A percentile compares a stretch with the other conserved stretches of the same genome.
Evolutionary conservation across 2,329 filamentous ascomycete genomes (phyloP).

Genomic region (Penicillium sp.): DNA sequence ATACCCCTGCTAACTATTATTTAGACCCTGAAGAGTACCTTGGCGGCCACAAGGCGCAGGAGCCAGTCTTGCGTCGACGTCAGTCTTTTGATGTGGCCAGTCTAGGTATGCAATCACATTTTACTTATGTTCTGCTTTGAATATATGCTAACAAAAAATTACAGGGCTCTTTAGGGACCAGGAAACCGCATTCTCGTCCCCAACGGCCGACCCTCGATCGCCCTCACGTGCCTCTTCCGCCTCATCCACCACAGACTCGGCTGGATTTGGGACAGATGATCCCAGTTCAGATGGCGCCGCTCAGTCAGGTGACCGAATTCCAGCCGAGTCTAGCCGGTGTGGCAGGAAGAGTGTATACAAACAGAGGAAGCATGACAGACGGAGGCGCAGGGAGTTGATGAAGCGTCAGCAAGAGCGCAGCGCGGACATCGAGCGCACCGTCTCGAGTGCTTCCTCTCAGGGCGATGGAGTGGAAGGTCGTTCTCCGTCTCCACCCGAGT

Average conservation of each 20-base stretch:
- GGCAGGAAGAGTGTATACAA: background rate
- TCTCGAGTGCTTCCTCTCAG: background rate
- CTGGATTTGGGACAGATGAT: background rate
- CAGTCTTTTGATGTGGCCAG: background rate
- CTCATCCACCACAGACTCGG: background rate
- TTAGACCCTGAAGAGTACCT: background rate
- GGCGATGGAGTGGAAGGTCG: background rate
- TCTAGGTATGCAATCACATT: background rate
- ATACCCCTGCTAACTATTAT: background rate
- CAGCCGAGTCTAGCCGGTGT: background rate
- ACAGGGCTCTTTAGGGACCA: background rate
- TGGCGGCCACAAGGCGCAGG: background rate
- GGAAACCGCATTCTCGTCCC: background rate
- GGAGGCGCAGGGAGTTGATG: background rate
- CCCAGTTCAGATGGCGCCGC: background rate
- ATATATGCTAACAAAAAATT: background rate
- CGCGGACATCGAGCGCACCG: background rate
- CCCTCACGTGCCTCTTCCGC: background rate
- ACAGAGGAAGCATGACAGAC: background rate
- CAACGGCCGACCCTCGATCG: background rate
- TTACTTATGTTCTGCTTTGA: background rate
- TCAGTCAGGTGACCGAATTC: background rate
- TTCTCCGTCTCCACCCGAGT: conserved; percentile 1
- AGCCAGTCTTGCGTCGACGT: background rate
- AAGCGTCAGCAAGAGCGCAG: background rate